Conservation (phyloP, 257 asterid genomes). For the Leptodermis oblonga region DNA sequence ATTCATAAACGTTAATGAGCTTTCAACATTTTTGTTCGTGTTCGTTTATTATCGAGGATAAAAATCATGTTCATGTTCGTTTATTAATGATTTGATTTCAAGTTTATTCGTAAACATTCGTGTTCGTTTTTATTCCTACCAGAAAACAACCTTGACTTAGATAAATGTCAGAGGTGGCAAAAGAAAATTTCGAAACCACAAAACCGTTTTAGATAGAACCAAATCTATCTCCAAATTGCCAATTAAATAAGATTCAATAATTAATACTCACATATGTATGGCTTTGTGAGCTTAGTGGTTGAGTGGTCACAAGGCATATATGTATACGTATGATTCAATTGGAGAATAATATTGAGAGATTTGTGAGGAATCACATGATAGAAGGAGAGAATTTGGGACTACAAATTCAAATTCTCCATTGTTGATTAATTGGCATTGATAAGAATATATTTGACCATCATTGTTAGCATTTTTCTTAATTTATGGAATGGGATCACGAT, state of each 20-base stretch:
- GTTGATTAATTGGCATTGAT: neutral
- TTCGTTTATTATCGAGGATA: too few species aligned
- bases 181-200: neutral
- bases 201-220: neutral
- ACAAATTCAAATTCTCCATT: neutral
- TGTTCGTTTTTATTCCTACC: too few species aligned
- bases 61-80: too few species aligned
- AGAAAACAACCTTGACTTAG: too few species aligned
- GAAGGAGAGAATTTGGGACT: constrained; percentile 6
- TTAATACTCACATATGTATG: too few species aligned
- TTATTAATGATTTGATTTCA: too few species aligned
- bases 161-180: neutral
- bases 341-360: neutral
- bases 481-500: too few species aligned
- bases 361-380: constrained; percentile 14
- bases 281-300: neutral
- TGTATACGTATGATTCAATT: neutral
- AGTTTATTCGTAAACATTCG: too few species aligned
- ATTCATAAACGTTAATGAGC: too few species aligned
- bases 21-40: too few species aligned
- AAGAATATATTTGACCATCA: too few species aligned
- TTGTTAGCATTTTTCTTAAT: too few species aligned
- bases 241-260: neutral
- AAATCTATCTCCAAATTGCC: neutral
- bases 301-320: constrained; percentile 16